Base-by-base conservation (phyloP, 371 early-diverging fungal genomes). In the Mortierella sp. region DNA sequence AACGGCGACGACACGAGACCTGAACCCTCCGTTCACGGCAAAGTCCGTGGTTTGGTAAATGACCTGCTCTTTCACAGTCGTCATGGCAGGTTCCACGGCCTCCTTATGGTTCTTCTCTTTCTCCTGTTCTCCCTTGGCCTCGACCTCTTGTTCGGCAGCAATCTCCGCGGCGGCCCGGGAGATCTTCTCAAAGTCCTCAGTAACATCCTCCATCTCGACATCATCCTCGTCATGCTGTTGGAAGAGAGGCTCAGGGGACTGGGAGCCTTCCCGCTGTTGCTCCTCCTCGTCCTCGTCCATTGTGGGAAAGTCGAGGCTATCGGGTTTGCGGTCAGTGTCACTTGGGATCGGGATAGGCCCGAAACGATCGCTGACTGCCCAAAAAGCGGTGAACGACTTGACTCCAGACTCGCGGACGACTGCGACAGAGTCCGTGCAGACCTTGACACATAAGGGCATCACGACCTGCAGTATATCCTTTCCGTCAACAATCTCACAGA, bases 381-480 rank as follows among this genome's bases (percentile, higher is more conserved):
- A 86, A 61, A 86, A 82, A 0, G 86, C 77, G 55, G 89, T 87
- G 82, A 91, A 90, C 13, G 90, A 79, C 78, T 89, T 81, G 19
- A 92, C 91, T 51, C 90, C 93, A 0, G 91, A 91, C 70, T 91
- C 90, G 59, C 93, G 87, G 9, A 93, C 91, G 57, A 90, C 89
- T 2, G 93, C 91, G 50, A 90, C 91, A 61, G 89, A 87, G 78
- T 93, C 93, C 40, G 90, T 89, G 73, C 92, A 92, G 1, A 91
- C 92, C 64, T 90, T 87, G 44, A 92, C 88, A 0, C 90, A 89
- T 54, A 93, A 55, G 11, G 93, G 93, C 44, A 93, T 73, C 8
- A 93, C 79, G 54, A 90, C 88, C 48, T 90, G 88, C 6, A 92
- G 83, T 8, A 93, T 87, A 44, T 89, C 89, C 11, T 88, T 87